Evolutionary conservation across 2,329 filamentous ascomycete species (phyloP).

Genomic region (Fusarium nematophilum): DNA sequence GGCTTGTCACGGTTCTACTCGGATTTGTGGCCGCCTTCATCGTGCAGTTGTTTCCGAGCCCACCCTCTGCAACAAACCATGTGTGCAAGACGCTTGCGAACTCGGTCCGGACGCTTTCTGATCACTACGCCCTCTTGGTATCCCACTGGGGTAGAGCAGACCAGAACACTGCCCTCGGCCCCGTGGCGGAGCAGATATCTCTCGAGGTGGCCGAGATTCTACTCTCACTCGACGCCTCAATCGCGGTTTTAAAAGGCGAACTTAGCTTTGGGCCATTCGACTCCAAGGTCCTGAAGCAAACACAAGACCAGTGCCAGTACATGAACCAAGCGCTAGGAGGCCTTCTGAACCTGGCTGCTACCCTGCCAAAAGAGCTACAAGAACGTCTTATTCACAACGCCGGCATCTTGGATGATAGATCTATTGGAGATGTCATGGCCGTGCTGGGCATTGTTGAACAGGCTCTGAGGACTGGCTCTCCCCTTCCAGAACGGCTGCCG

Average conservation of each 20-base stretch:
- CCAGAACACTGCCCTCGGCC: slow-evolving; percentile 44
- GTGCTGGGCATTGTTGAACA: slow-evolving; percentile 60
- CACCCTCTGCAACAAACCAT: slow-evolving; percentile 58
- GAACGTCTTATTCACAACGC: slow-evolving; percentile 50
- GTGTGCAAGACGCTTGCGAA: slow-evolving; percentile 58
- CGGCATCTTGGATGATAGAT: slow-evolving; percentile 55
- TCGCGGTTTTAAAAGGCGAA: slow-evolving; percentile 46
- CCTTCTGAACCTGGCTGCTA: slow-evolving; percentile 48
- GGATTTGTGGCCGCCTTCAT: slow-evolving; percentile 56
- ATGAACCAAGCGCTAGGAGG: slow-evolving; percentile 50
- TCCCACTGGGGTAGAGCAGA: slow-evolving; percentile 55
- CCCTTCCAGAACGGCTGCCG: slow-evolving; percentile 60
- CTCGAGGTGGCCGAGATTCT: slow-evolving; percentile 46
- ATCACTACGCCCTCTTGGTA: slow-evolving; percentile 61
- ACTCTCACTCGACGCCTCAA: slow-evolving; percentile 39
- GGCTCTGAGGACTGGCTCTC: slow-evolving; percentile 58
- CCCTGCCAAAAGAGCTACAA: slow-evolving; percentile 54
- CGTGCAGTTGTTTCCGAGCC: slow-evolving; percentile 59
- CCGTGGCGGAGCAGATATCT: slow-evolving; percentile 45
- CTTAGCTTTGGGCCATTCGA: slow-evolving; percentile 47
- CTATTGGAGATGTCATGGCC: slow-evolving; percentile 63
- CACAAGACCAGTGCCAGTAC: slow-evolving; percentile 44
- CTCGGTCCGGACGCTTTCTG: slow-evolving; percentile 54
- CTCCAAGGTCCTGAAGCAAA: slow-evolving; percentile 45
- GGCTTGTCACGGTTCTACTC: slow-evolving; percentile 56